Base-by-base conservation (phyloP, 495 filamentous ascomycete genomes). In the Tuber microsphaerosporum region DNA sequence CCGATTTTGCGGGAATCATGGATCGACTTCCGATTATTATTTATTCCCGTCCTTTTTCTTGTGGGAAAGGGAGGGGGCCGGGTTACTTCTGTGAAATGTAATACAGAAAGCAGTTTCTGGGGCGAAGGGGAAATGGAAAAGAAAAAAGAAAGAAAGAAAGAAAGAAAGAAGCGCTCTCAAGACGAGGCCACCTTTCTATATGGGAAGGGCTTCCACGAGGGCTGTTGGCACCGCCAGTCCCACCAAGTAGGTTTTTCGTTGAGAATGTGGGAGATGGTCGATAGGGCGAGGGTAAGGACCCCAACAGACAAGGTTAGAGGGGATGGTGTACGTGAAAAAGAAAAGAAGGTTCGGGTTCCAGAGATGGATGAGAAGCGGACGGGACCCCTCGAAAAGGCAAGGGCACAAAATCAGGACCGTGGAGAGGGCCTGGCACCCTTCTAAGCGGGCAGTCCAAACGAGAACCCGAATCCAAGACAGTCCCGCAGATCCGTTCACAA, bases 281-380 rank as follows among this genome's bases (percentile, higher is more conserved):
- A 70, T 65, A 65, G 56, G 56, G 12, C 34, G 56, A 65, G 56
- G 56, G 56, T 34, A 34, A 65, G 26, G 56, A 31, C 56, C 14
- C 56, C 56, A 65, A 65, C 56, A 65, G 56, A 34, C 56, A 65
- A 65, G 56, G 56, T 34, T 19, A 65, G 56, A 65, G 56, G 56
- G 56, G 26, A 65, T 65, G 56, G 56, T 65, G 42, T 43, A 65
- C 17, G 56, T 34, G 16, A 77, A 74, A 41, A 78, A 75, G 76
- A 71, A 77, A 78, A 73, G 76, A 73, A 69, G 70, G 73, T 75
- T 44, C 73, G 74, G 73, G 65, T 72, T 39, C 48, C 45, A 74
- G 46, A 78, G 75, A 75, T 73, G 77, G 75, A 75, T 73, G 77
- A 79, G 79, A 79, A 41, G 72, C 77, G 77, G 76, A 73, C 76